Evolutionary conservation across 345 rosid species (phyloP), one percentile per base, ranked within the genome.

Genomic region (Moricandia moricandioides): DNA sequence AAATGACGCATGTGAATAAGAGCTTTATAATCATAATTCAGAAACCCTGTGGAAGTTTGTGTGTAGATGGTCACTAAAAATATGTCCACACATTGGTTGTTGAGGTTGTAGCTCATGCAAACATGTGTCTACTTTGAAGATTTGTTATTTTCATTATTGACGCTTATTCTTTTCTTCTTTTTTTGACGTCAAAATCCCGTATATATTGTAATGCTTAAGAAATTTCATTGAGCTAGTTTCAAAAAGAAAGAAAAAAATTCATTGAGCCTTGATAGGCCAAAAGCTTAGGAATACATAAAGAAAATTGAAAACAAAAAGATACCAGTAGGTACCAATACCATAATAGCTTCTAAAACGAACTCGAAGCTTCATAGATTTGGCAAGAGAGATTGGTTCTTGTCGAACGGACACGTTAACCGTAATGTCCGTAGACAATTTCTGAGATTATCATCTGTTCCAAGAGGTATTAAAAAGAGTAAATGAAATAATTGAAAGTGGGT

Each of bases 401-500:
- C n/a, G 18, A 47, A 6, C n/a, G 6, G n/a, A 47, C 6, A 47
- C 8, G 54, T 47, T 45, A 47, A 47, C 54, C 54, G n/a, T 14
- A 17, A 7, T 16, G 54, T 14, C 54, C 18, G 54, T 47, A n/a
- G 54, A 47, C 8, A 47, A 47, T 14, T 14, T 47, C 54, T 16
- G 54, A 47, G 54, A 47, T 14, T n/a, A 6, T 47, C 54, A 47
- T 47, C 54, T 14, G 54, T 45, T 39, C 40, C 11, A 37, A 11
- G 40, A 21, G 49, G 30, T 37, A 35, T 62, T 3, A 3, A 61
- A 51, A 61, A 59, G 24, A 67, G 52, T 8, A 37, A 24, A 30
- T 21, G 59, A 67, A 30, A 49, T 27, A 30, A 54, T 21, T 18
- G 21, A 71, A 67, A 61, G 78, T 78, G 78, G 81, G 81, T 78